Evolutionary conservation across 2,329 filamentous ascomycete genomes (phyloP).

Genomic region (Ceratocystis smalleyi): DNA sequence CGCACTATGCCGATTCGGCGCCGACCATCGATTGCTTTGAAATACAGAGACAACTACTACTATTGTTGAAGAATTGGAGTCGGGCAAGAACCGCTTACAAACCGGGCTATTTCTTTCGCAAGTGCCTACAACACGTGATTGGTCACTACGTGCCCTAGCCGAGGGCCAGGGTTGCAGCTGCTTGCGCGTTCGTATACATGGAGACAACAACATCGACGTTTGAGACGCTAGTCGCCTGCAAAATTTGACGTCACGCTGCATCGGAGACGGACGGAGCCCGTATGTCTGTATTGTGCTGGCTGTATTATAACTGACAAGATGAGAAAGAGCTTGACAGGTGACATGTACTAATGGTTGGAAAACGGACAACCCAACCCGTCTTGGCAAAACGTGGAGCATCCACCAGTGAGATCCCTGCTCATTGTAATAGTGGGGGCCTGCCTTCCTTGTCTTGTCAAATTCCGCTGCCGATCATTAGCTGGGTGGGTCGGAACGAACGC

Average conservation of each 20-base stretch:
- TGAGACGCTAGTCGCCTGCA: too few species aligned
- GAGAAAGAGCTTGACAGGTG: not conserved
- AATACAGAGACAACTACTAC: not conserved
- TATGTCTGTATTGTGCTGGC: not conserved
- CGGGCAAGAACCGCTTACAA: not conserved
- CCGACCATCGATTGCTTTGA: slow-evolving; percentile 2
- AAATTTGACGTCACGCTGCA: not conserved
- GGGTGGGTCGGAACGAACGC: not conserved
- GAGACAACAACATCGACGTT: not conserved
- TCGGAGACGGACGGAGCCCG: not conserved
- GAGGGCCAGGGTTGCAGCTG: not conserved
- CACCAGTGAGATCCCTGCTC: not conserved
- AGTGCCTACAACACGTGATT: not conserved
- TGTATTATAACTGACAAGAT: not conserved
- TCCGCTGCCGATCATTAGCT: not conserved
- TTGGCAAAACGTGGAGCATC: slow-evolving; percentile 1
- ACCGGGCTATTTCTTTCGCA: not conserved
- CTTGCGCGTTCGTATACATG: not conserved
- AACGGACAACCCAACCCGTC: slow-evolving; percentile 1
- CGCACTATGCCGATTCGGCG: not conserved
- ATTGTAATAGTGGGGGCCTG: not conserved
- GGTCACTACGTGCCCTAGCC: not conserved
- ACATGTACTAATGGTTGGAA: not conserved
- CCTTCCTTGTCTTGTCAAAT: not conserved
- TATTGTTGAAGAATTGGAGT: not conserved